Base-by-base conservation (phyloP, 2,329 filamentous ascomycete species). In the Talaromyces marneffei region DNA sequence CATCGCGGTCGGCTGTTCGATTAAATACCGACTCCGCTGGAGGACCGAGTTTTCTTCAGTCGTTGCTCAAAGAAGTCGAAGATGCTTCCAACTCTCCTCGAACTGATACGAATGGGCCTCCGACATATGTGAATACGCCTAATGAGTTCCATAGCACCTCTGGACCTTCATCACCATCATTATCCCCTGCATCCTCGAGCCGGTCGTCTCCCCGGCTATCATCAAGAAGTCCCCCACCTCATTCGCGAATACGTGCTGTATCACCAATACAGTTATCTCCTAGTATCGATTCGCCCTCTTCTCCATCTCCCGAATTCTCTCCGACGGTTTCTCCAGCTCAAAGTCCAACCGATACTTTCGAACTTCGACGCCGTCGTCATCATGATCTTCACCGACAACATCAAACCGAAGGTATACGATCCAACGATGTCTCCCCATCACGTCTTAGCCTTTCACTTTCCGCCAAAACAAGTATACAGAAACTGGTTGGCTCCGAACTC, bases 41-140 rank as follows among this genome's bases (percentile, higher is more conserved):
- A 29, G 84, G 83, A 7, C 90, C 91, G 7, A 92, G 90, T 5
- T 93, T 97, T 71, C 81, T 97, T 7, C 90, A 91, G 25, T 93
- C 91, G 0, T 79, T 97, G 6, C 78, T 97, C 55, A 91, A 90
- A 71, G 93, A 97, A 74, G 91, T 97, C 1, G 92, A 96, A 70
- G 82, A 78, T 40, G 80, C 76, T 62, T 71, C 74, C 50, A 66
- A 69, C 59, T 65, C 72, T 35, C 62, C 66, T 59, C 63, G 71
- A 60, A 67, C 68, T 20, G 67, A 67, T 42, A 69, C 72, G 8
- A 66, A 68, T 65, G 71, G 70, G 23, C 70, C 68, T 18, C 71
- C 77, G 8, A 68, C 66, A 48, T 66, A 70, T 8, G 65, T 69
- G 53, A 83, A 68, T 52, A 69, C 68, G n/a, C 65, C 69, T 18